phyloP scores from a whole-genome alignment of 805 yeast species.

The Danielia reshetovae region DNA sequence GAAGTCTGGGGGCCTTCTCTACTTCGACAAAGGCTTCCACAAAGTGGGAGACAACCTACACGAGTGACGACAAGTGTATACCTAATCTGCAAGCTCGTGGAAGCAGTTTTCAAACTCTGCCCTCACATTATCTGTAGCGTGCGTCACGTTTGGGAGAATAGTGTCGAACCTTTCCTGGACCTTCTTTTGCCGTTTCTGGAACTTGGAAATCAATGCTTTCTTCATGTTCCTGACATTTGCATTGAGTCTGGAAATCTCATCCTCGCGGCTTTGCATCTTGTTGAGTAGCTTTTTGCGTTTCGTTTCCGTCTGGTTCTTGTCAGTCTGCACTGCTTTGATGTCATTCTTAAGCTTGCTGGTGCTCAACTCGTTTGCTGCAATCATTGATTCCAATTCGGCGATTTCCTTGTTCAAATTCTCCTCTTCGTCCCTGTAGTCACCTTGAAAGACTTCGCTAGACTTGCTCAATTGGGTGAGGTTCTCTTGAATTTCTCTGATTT shows the following conservation, averaged over 20 bases:
- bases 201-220: conserved; percentile 21
- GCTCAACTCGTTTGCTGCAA: conserved; percentile 21
- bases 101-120: conserved; percentile 4
- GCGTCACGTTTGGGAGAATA: conserved; percentile 29
- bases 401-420: conserved; percentile 18
- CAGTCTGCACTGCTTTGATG: conserved; percentile 22
- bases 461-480: conserved; percentile 14
- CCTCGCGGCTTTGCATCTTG: conserved; percentile 22
- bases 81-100: background rate
- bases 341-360: conserved; percentile 18
- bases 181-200: conserved; percentile 23
- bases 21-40: conserved; percentile 62
- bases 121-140: conserved; percentile 20
- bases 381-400: conserved; percentile 18
- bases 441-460: conserved; percentile 12
- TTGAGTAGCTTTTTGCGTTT: conserved; percentile 24
- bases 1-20: conserved; percentile 60
- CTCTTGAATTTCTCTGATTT: conserved; percentile 23
- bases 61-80: no score
- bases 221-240: conserved; percentile 26
- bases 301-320: conserved; percentile 16
- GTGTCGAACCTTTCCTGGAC: conserved; percentile 33
- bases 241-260: conserved; percentile 23
- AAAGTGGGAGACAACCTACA: conserved; percentile 33
- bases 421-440: conserved; percentile 18